Evolutionary conservation across 2,329 filamentous ascomycete species (phyloP), one percentile per base, ranked within the genome.

Genomic region (Sclerotinia subarctica): DNA sequence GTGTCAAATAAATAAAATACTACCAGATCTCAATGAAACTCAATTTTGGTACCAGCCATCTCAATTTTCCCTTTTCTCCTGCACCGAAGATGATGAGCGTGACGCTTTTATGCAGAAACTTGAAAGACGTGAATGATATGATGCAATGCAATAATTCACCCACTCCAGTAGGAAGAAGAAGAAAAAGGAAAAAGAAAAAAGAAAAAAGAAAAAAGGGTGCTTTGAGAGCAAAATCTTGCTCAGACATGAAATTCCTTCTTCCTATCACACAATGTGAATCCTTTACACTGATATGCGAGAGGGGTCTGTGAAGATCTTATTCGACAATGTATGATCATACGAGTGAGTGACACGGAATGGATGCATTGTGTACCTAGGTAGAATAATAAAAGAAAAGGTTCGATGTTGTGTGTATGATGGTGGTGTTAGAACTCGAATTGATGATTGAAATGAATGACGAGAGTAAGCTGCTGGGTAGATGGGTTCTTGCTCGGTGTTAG

Each of bases 41-140:
- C 19, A n/a, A 32, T 24, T 58, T 44, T 26, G n/a, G 42, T 58
- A 58, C 56, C 56, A 58, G 56, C 56, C 56, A 58, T 58, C 56
- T 44, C 5, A 57, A 44, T 58, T 58, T 58, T 58, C 15, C 38
- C 3, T 58, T 58, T 26, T 24, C 35, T 44, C 24, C 38, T 19
- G n/a, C 15, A 44, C n/a, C 56, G 38, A 26, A 58, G 19, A 58
- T 38, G 15, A 5, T 58, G 24, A 58, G 56, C 56, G 56, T 58
- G 35, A 58, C n/a, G 56, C 56, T 44, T 58, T 38, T n/a, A 42
- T 35, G 56, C 24, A 26, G 35, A 35, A 24, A 44, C n/a, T n/a
- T n/a, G n/a, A n/a, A n/a, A n/a, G n/a, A n/a, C n/a, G n/a, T n/a
- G n/a, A n/a, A n/a, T n/a, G 56, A 26, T 35, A 58, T 58, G 56